Conservation (phyloP, 139 green algal species). For the Picochlorum sp. region DNA sequence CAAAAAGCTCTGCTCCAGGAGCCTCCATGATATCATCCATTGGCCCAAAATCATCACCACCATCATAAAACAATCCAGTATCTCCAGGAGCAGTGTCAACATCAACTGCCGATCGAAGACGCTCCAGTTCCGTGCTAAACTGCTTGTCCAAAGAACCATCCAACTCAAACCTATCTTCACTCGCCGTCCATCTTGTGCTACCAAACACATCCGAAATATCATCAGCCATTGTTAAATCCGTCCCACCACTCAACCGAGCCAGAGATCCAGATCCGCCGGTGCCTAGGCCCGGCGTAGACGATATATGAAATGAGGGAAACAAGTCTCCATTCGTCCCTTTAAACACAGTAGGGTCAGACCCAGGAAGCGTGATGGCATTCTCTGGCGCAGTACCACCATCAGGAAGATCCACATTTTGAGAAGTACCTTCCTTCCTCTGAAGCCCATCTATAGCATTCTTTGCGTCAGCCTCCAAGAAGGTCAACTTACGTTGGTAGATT, state of each 20-base stretch:
- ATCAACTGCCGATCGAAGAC: slow-evolving; percentile 26
- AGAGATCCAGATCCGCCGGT: neutral
- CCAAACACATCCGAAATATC: slow-evolving; percentile 39
- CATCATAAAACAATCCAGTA: slow-evolving; percentile 23
- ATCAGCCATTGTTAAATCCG: slow-evolving; percentile 25
- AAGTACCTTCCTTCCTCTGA: slow-evolving; percentile 19
- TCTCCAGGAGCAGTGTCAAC: slow-evolving; percentile 9
- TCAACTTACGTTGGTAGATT: slow-evolving; percentile 83
- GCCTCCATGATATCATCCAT: slow-evolving; percentile 22
- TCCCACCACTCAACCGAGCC: neutral
- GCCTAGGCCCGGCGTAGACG: neutral
- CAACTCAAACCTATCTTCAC: slow-evolving; percentile 25
- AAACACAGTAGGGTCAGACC: slow-evolving; percentile 14
- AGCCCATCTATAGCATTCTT: slow-evolving; percentile 66
- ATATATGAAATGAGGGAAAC: slow-evolving; percentile 17
- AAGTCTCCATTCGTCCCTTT: slow-evolving; percentile 12
- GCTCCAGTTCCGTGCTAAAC: slow-evolving; percentile 34
- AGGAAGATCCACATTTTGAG: slow-evolving; percentile 53
- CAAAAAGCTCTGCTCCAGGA: slow-evolving; percentile 23
- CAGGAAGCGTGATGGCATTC: slow-evolving; percentile 63
- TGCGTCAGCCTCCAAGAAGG: slow-evolving; percentile 55
- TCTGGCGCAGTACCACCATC: slow-evolving; percentile 37
- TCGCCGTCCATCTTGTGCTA: slow-evolving; percentile 3
- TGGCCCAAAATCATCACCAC: slow-evolving; percentile 11
- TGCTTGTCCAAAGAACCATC: slow-evolving; percentile 30